Conservation (phyloP, 768 basidiomycete species). For the Phylloporus scabripes region DNA sequence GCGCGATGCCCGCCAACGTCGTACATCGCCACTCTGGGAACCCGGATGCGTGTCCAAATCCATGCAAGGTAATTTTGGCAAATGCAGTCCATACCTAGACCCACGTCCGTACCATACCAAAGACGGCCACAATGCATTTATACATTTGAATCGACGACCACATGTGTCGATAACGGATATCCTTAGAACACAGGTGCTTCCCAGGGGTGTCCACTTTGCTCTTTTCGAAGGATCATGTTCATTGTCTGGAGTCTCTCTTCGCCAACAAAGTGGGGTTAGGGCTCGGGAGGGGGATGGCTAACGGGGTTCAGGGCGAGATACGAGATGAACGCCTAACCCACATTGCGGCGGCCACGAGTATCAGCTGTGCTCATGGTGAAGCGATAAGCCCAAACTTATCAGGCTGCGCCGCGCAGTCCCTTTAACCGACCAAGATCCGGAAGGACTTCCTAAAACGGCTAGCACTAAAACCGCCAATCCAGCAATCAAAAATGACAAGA, state of each 20-base stretch:
- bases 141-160: constrained; percentile 4
- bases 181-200: constrained; percentile 9
- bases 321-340: neutral
- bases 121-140: constrained; percentile 7
- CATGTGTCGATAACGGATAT: constrained; percentile 20
- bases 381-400: neutral
- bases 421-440: constrained; percentile 1
- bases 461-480: neutral
- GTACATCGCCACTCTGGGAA: neutral
- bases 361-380: neutral
- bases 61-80: constrained; percentile 13
- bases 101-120: constrained; percentile 11
- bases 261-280: neutral
- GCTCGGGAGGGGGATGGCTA: neutral
- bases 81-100: constrained; percentile 2
- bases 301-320: neutral
- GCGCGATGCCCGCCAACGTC: neutral
- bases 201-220: neutral
- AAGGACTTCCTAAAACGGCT: constrained; percentile 6
- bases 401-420: neutral
- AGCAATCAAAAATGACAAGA: neutral
- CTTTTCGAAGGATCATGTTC: neutral
- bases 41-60: neutral
- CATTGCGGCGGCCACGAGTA: neutral
- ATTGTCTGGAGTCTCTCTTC: neutral